Evolutionary conservation across 257 asterid genomes (phyloP), one percentile per base, ranked within the genome.

Genomic region (Jasminum sambac): DNA sequence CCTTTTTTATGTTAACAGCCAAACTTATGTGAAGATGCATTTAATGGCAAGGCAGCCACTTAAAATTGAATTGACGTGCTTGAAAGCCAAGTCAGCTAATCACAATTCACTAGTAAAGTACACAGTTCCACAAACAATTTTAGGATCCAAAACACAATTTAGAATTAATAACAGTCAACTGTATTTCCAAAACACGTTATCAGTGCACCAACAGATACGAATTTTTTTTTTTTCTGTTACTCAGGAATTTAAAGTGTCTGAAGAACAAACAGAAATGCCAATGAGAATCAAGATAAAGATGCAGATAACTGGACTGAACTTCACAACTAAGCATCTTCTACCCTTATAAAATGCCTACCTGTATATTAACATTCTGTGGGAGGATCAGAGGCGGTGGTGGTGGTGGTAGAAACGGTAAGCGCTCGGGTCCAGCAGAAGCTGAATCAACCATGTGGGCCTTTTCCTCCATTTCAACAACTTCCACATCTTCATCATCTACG

Each of bases 401-500:
- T n/a, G 87, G 90, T 16, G 89, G 96, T 57, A 68, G 86, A 80
- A 81, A 82, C 1, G 84, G 84, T 21, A 78, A 66, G 23, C 73
- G 62, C 73, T 70, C 83, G 63, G 73, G 52, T 73, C 58, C 76
- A 41, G 70, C 61, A 43, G 78, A n/a, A 57, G 76, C 57, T 59
- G 72, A 76, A 66, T 67, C 78, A 74, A 46, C 66, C 58, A 17
- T 81, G 19, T 67, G 91, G 74, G 52, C 34, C 74, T 68, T 88
- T 70, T 89, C 95, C 64, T 84, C 84, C 24, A 57, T 72, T 73
- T 86, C 96, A 50, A 74, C 84, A 73, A 77, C 81, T 76, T 90
- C 97, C 60, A 77, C 84, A 19, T 81, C 92, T 64, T 89, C 96
- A 79, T 94, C 95, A 42, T 69, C 40, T 25, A 91, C 96, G 80